Evolutionary conservation across 306 rosid species (phyloP), one percentile per base, ranked within the genome.

Genomic region (Acacia crassicarpa): DNA sequence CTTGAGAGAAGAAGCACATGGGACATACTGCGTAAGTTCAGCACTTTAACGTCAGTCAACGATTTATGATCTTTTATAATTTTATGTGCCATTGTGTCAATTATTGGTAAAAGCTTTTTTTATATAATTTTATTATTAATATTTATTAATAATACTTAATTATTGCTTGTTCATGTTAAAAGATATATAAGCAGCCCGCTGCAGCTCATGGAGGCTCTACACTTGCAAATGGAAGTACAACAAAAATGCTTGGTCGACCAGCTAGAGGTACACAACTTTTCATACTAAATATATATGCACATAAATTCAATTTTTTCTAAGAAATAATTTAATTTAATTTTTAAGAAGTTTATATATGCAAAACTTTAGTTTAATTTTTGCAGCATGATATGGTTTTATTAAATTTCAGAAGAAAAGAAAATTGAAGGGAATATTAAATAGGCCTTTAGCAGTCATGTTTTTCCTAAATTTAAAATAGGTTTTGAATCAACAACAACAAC

Each of bases 11-110:
- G 77, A 74, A 85, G 38, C 43, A 81, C 85, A 17, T 51, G 88
- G 35, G 89, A 89, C 81, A 75, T 83, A 44, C 83, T 83, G 67
- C 90, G 89, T 9, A 89, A 89, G 51, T 87, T 87, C 63, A 66
- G 86, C 13, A 19, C 88, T 62, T 81, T 85, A 62, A 76, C 82
- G 90, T 87, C 48, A 81, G 88, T 65, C 32, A 17, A 63, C 46
- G 8, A 2, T 59, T 56, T 43, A 17, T 78, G 40, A 35, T 35
- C 40, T 19, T 12, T 16, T 17, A 23, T 14, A 14, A 10, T 1
- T 43, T 11, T 59, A 20, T 12, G 14, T 14, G 41, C 13, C 1
- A 9, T 66, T 72, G 20, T 33, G 20, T 33, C 46, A 46, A 30
- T 67, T 74, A 73, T 61, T 13, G 17, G 51, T 5, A 65, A 30